phyloP scores from a whole-genome alignment of 768 basidiomycete genomes.

The Pulveroboletus sp. region DNA sequence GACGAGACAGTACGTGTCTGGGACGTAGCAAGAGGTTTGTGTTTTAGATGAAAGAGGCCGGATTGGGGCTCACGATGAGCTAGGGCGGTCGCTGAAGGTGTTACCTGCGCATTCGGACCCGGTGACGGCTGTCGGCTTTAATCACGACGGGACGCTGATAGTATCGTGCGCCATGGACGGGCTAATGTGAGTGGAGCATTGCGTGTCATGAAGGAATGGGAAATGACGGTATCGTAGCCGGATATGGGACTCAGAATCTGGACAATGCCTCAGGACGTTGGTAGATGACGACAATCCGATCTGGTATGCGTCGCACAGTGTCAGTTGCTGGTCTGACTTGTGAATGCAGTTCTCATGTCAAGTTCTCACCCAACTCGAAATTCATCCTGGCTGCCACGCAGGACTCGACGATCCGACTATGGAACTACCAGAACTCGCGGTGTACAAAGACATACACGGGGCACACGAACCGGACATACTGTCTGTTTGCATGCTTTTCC shows the following conservation, averaged over 20 bases:
- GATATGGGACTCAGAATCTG: conserved; percentile 96
- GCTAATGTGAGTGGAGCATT: conserved; percentile 65
- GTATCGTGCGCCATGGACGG: conserved; percentile 97
- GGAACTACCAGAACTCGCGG: conserved; percentile 89
- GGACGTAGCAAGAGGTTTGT: conserved; percentile 85
- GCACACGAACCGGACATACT: conserved; percentile 84
- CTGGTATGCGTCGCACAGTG: conserved; percentile 47
- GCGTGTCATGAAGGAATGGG: background rate
- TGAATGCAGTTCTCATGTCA: conserved; percentile 69
- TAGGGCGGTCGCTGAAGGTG: conserved; percentile 82
- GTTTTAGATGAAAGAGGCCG: background rate
- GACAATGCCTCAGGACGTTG: conserved; percentile 95
- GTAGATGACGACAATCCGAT: conserved; percentile 97
- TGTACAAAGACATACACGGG: conserved; percentile 93
- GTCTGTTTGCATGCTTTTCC: conserved; percentile 67
- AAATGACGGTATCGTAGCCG: conserved; percentile 53
- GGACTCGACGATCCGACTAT: conserved; percentile 90
- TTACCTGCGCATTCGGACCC: conserved; percentile 97
- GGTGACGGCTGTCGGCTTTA: conserved; percentile 92
- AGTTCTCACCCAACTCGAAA: conserved; percentile 89
- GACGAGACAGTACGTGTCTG: conserved; percentile 97
- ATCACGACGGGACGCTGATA: conserved; percentile 91
- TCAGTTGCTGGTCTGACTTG: conserved; percentile 7
- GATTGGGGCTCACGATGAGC: background rate
- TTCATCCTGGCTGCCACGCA: conserved; percentile 90